phyloP scores from a whole-genome alignment of 805 yeast species.

The Cyberlindnera suaveolens region DNA sequence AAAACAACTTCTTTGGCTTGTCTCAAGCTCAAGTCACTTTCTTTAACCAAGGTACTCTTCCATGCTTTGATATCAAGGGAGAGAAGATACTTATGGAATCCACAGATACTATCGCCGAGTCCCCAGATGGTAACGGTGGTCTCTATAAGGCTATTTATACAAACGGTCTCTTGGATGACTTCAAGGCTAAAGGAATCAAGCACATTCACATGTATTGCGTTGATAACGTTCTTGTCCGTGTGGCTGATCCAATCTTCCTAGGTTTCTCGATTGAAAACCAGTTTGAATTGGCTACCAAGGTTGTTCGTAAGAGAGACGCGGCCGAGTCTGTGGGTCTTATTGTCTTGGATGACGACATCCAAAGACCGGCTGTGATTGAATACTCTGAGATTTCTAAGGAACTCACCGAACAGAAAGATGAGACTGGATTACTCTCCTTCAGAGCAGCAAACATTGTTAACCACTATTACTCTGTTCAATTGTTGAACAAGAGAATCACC shows the following conservation, averaged over 20 bases:
- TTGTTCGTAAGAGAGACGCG: slow-evolving; percentile 87
- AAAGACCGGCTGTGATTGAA: slow-evolving; percentile 85
- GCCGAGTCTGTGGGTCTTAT: slow-evolving; percentile 88
- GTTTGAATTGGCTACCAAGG: slow-evolving; percentile 84
- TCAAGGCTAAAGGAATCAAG: slow-evolving; percentile 60
- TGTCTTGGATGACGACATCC: slow-evolving; percentile 50
- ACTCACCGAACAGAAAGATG: slow-evolving; percentile 59
- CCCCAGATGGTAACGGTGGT: slow-evolving; percentile 99
- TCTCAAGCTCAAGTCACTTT: slow-evolving; percentile 53
- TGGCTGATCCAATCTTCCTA: slow-evolving; percentile 82
- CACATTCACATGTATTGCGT: slow-evolving; percentile 97
- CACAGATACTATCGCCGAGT: slow-evolving; percentile 54
- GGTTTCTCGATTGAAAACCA: slow-evolving; percentile 72
- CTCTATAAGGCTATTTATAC: slow-evolving; percentile 74
- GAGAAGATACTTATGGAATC: slow-evolving; percentile 58
- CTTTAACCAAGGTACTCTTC: slow-evolving; percentile 93
- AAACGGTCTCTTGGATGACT: slow-evolving; percentile 62
- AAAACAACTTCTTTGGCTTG: slow-evolving; percentile 69
- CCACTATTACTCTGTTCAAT: slow-evolving; percentile 86
- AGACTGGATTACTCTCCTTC: slow-evolving; percentile 55
- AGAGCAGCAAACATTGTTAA: slow-evolving; percentile 97
- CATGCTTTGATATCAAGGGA: slow-evolving; percentile 76
- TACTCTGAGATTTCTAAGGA: slow-evolving; percentile 83
- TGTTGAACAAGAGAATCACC: slow-evolving; percentile 53
- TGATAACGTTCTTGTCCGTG: slow-evolving; percentile 85